These are phyloP conservation scores for Talaromyces sp. DNA, from an alignment of 2,329 filamentous ascomycete species.

Conservation along the genomic window DNA sequence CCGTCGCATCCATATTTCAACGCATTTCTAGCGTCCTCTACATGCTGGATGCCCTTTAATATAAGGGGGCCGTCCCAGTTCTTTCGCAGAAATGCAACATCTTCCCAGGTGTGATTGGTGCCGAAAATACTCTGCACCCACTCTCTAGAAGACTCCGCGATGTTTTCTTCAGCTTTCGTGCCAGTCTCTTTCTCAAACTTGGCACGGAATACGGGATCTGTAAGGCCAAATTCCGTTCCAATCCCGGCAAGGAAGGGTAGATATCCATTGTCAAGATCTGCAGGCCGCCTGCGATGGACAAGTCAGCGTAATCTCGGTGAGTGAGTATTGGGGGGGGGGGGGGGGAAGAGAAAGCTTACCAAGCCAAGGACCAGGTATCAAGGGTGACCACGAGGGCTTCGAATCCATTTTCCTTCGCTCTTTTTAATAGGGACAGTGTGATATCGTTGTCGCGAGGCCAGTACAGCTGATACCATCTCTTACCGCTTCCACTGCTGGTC, in stretches of 20 bases:
- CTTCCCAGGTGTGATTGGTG: constrained; percentile 55
- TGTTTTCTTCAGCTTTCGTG: constrained; percentile 44
- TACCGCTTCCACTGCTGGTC: constrained; percentile 4
- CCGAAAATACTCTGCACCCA: constrained; percentile 52
- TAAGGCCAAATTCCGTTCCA: constrained; percentile 60
- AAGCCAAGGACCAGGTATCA: constrained; percentile 55
- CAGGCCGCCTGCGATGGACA: constrained; percentile 44
- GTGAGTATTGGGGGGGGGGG: neutral
- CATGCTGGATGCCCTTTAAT: constrained; percentile 10
- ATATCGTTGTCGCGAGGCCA: constrained; percentile 11
- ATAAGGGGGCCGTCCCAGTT: constrained; percentile 53
- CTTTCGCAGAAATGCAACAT: constrained; percentile 55
- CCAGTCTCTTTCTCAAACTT: constrained; percentile 52
- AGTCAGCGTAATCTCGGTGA: neutral
- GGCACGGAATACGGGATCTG: constrained; percentile 61
- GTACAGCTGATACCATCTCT: constrained; percentile 12
- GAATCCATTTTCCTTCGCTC: constrained; percentile 10
- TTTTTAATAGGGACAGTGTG: constrained; percentile 7
- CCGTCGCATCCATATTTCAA: constrained; percentile 22
- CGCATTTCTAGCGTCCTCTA: constrained; percentile 10
- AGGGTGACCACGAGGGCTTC: constrained; percentile 22
- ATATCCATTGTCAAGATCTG: constrained; percentile 58
- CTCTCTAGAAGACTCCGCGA: constrained; percentile 46
- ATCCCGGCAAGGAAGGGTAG: constrained; percentile 54
- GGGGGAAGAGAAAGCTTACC: constrained; percentile 31